A percentile compares a stretch with the other conserved stretches of the same genome.
phyloP scores from a whole-genome alignment of 2,329 filamentous ascomycete genomes.

The Elsinoe batatas region DNA sequence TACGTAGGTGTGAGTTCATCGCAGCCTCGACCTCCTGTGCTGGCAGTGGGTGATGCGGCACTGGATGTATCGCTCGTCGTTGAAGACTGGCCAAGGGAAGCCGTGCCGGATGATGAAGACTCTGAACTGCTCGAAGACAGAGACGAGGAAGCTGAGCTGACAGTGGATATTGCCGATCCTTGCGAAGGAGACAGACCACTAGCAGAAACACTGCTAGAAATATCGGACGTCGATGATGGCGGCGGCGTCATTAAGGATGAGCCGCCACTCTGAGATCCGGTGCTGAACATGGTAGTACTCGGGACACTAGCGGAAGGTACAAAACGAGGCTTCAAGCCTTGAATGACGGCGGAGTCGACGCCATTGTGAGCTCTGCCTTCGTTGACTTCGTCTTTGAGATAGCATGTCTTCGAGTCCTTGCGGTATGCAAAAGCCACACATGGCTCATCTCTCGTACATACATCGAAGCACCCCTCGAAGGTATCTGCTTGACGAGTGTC shows the following conservation, averaged over 20 bases:
- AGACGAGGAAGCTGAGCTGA: neutral
- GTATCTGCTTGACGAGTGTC: neutral
- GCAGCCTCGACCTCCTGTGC: neutral
- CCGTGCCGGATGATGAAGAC: neutral
- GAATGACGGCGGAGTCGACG: constrained; percentile 4
- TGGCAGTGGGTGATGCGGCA: neutral
- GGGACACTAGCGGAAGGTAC: neutral
- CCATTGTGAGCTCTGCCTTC: neutral
- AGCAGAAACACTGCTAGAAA: neutral
- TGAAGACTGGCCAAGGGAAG: neutral
- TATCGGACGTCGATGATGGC: neutral
- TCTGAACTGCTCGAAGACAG: neutral
- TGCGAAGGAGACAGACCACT: neutral
- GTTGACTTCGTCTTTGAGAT: constrained; percentile 8
- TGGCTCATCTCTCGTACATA: neutral
- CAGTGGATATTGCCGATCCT: neutral
- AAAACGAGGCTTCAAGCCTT: neutral
- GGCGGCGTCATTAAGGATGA: neutral
- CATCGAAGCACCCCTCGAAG: constrained; percentile 7
- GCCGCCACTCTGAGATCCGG: too few species aligned
- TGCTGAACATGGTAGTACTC: constrained; percentile 5
- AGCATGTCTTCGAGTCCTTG: constrained; percentile 6
- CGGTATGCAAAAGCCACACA: constrained; percentile 12
- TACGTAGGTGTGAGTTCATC: neutral
- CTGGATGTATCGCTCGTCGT: neutral